Evolutionary conservation across 306 rosid genomes (phyloP).

Genomic region (Phaseolus lunatus): DNA sequence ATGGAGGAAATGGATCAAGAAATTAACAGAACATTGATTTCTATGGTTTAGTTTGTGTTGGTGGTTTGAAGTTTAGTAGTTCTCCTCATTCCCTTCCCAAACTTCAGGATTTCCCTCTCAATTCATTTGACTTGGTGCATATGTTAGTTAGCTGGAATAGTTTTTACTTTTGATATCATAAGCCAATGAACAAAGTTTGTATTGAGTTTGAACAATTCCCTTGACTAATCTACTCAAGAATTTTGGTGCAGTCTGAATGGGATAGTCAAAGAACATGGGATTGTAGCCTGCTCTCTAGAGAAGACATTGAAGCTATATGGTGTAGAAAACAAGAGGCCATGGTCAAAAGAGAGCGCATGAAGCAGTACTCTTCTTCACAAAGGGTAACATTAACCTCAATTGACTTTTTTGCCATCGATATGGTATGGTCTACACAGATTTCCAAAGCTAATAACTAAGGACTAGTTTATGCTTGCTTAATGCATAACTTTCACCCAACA

Average conservation of each 20-base stretch:
- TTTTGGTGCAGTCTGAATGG: slow-evolving; percentile 59
- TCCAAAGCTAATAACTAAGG: no score
- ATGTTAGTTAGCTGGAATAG: slow-evolving; percentile 19
- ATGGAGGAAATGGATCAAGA: slow-evolving; percentile 9
- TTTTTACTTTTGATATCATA: slow-evolving; percentile 11
- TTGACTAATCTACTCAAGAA: slow-evolving; percentile 33
- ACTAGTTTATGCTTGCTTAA: no score
- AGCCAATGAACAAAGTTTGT: not conserved
- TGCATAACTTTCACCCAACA: no score
- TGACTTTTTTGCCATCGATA: not conserved
- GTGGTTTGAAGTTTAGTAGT: not conserved
- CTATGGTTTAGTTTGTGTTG: not conserved
- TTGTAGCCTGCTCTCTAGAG: slow-evolving; percentile 60
- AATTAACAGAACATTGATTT: slow-evolving; percentile 7
- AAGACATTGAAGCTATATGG: slow-evolving; percentile 65
- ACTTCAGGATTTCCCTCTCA: slow-evolving; percentile 1
- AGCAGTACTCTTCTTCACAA: slow-evolving; percentile 81
- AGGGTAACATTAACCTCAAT: slow-evolving; percentile 53
- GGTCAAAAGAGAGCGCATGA: slow-evolving; percentile 79
- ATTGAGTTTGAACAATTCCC: slow-evolving; percentile 35
- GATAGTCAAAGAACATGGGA: slow-evolving; percentile 67
- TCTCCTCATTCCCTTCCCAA: not conserved
- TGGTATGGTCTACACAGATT: no score
- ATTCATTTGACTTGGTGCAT: slow-evolving; percentile 14
- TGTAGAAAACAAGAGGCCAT: slow-evolving; percentile 72